Base-by-base conservation (phyloP, 371 early-diverging fungal genomes). In the Conidiobolus incongruus region DNA sequence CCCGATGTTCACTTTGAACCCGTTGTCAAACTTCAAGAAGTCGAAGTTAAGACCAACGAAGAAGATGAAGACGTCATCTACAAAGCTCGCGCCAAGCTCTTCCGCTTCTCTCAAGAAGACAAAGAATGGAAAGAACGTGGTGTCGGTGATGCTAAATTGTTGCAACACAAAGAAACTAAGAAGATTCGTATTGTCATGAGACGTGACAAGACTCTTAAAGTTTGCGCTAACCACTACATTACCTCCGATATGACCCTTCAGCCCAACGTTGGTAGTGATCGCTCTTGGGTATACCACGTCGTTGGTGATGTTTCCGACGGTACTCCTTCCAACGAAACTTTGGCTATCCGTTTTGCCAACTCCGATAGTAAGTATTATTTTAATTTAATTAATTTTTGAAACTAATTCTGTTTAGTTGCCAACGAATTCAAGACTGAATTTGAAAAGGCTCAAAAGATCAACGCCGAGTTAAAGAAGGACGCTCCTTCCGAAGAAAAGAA, bases 91-190 rank as follows among this genome's bases (percentile, higher is more conserved):
- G 85, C 92, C 52, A 91, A 92, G 73, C 75, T 95, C 41, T 95
- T 89, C 86, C 85, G 94, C 54, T 93, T 80, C 61, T 83, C 84
- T 57, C 77, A 82, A 56, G 71, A 66, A 30, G 55, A 54, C 48
- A 78, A 72, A 45, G 94, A 93, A 60, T 95, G 96, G 96, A 95
- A 95, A 71, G 96, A 95, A 67, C 86, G 96, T 50, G 94, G 96
- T 26, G 91, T 90, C 23, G 96, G 96, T 48, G 94, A 94, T 57
- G 85, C 88, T 42, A 82, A 83, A 62, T 71, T 95, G 40, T 61
- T 95, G 53, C 65, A 84, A 59, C 93, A 95, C 74, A 84, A 81
- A 67, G 72, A 71, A 35, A 64, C 72, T 52, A 66, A 67, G 50
- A 86, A 85, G 65, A 62, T 88, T 53, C 88, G 96, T 52, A 55